Percentiles rank a stretch among this genome's conserved stretches.
Conservation (phyloP, 768 basidiomycete species). For the Amanita pseudoporphyria region DNA sequence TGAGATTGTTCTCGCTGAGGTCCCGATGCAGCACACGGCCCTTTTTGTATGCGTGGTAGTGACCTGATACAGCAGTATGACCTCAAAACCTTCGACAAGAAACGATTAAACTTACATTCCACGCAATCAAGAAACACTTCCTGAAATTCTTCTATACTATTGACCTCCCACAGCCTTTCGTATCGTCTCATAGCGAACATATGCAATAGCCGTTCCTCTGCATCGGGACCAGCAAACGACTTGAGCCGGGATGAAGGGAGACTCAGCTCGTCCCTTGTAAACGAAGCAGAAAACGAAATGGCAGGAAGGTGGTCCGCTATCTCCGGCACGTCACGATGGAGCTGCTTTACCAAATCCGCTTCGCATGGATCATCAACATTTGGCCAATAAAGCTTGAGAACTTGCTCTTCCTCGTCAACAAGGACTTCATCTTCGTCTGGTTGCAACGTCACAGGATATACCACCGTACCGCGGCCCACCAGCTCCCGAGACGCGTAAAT, state of each 20-base stretch:
- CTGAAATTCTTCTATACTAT: constrained; percentile 7
- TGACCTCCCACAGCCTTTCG: constrained; percentile 6
- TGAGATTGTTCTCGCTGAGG: constrained; percentile 22
- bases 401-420: constrained; percentile 3
- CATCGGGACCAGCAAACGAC: not conserved
- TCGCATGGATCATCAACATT: not conserved
- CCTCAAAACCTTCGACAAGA: not conserved
- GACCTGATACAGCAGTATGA: constrained; percentile 10
- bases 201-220: constrained; percentile 4
- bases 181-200: constrained; percentile 5
- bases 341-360: constrained; percentile 3
- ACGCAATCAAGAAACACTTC: constrained; percentile 9
- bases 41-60: constrained; percentile 12
- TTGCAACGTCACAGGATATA: constrained; percentile 2
- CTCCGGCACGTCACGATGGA: constrained; percentile 2
- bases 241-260: not conserved
- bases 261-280: not conserved
- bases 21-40: constrained; percentile 20
- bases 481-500: constrained; percentile 5
- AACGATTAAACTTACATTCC: not conserved
- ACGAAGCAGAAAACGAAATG: constrained; percentile 6
- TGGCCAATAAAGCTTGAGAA: constrained; percentile 7
- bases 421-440: constrained; percentile 4
- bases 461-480: constrained; percentile 7
- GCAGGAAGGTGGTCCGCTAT: constrained; percentile 3